These are phyloP conservation scores for Coccomyxa sp. DNA, from an alignment of 139 green algal species.

Conservation along the genomic window DNA sequence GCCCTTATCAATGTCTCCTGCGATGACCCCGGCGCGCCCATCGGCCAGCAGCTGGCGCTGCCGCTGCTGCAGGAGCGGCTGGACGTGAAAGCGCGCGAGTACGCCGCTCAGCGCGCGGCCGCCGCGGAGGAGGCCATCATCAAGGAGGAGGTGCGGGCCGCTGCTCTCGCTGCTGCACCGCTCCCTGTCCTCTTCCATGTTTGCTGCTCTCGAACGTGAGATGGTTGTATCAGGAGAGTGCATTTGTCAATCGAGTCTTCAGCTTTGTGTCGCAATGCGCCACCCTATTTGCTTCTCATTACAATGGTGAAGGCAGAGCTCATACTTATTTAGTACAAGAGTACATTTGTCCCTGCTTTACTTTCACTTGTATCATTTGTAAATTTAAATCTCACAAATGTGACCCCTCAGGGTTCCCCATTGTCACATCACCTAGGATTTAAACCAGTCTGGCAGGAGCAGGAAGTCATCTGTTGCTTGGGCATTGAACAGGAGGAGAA, in stretches of 20 bases:
- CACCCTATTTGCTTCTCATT: no score
- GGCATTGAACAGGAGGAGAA: slow-evolving; percentile 15
- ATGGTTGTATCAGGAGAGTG: background rate
- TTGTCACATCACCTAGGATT: background rate
- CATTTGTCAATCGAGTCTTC: background rate
- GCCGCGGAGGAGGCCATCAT: slow-evolving; percentile 72
- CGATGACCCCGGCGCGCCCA: slow-evolving; percentile 67
- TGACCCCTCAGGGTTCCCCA: background rate
- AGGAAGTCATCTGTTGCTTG: background rate
- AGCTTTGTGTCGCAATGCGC: background rate
- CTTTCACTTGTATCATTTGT: no score
- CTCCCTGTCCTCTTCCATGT: background rate
- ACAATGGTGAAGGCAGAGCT: no score
- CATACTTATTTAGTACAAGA: no score
- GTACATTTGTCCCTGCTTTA: no score
- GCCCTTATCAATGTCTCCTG: slow-evolving; percentile 73
- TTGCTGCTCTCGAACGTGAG: background rate
- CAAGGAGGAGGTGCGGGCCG: slow-evolving; percentile 57
- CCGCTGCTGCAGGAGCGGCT: slow-evolving; percentile 68
- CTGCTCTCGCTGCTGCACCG: background rate
- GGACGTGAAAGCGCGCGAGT: slow-evolving; percentile 52
- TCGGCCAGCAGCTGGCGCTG: slow-evolving; percentile 65
- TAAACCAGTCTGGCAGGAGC: no score
- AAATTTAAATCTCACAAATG: no score
- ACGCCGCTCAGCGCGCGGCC: slow-evolving; percentile 47